Base-by-base conservation (phyloP, 2,329 filamentous ascomycete genomes). In the Clonostachys sp. region DNA sequence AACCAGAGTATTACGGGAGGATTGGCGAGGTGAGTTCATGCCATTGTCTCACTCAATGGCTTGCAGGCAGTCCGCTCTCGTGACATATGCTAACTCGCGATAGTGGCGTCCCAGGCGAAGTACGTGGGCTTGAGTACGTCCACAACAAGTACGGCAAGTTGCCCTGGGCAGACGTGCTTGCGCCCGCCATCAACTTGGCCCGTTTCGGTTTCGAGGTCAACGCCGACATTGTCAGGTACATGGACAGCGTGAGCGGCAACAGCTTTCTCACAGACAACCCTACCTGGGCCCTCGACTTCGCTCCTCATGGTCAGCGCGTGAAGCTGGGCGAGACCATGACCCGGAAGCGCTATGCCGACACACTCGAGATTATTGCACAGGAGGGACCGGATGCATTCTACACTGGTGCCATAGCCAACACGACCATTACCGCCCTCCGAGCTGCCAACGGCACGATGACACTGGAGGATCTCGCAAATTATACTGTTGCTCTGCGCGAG, bases 241-340 rank as follows among this genome's bases (percentile, higher is more conserved):
- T 94, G 77, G 62, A 73, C n/a, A 67, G 48, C 62, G 60, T 61
- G 49, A 55, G 71, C 8, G 76, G 54, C 13, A 77, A 55, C 14
- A 45, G 84, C 53, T 94, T 94, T 59, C 66, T 95, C 0, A 74
- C 80, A 3, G 71, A 84, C 0, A 80, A 95, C 50, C 82, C 86
- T 0, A 75, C 80, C 0, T 96, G 89, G 86, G 87, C 90, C 0
- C 68, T 89, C 30, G 91, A 95, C 62, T 95, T 95, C 64, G 89
- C 90, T 3, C 89, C 89, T 0, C 79, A 86, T 49, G 89, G 89
- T 4, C 81, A 73, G 2, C 68, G 81, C 1, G 58, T 91, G 2
- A 72, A 74, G 17, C 62, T 88, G 3, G 85, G 85, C n/a, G 87
- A 94, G 54, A 86, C 67, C 1, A 87, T 94, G 52, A 89, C 85